phyloP scores from a whole-genome alignment of 140 eudicot genomes.

The Bidens hawaiensis region DNA sequence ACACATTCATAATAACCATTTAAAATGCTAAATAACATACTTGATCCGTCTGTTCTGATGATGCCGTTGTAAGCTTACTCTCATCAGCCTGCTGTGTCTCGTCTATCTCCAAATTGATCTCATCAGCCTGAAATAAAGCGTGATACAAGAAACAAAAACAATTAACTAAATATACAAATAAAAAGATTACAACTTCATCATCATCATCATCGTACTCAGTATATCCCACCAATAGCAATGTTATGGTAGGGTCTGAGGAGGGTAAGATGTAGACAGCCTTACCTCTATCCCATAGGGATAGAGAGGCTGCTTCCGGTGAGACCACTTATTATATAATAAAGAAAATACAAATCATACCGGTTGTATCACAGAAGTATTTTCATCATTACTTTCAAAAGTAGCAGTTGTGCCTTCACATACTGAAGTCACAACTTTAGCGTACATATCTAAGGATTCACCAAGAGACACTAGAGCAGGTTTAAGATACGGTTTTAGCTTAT shows the following conservation, averaged over 20 bases:
- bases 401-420: slow-evolving; percentile 37
- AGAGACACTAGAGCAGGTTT: slow-evolving; percentile 34
- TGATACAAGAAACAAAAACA: not conserved
- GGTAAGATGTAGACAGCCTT: too few relatives aligned
- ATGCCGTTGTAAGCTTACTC: slow-evolving; percentile 27
- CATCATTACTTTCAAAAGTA: slow-evolving; percentile 30
- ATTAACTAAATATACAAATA: not conserved
- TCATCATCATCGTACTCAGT: too few relatives aligned
- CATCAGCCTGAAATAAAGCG: slow-evolving; percentile 27
- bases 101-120: slow-evolving; percentile 25
- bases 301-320: too few relatives aligned
- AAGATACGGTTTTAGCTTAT: slow-evolving; percentile 52
- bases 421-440: slow-evolving; percentile 49
- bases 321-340: too few relatives aligned
- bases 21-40: slow-evolving; percentile 13
- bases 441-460: slow-evolving; percentile 41
- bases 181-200: not conserved
- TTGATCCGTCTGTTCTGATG: slow-evolving; percentile 26
- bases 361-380: slow-evolving; percentile 37
- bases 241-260: too few relatives aligned
- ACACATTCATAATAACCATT: not conserved
- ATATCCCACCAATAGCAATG: too few relatives aligned
- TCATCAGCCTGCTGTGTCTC: slow-evolving; percentile 40
- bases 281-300: too few relatives aligned
- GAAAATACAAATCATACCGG: slow-evolving; percentile 40